A percentile compares a stretch with the other conserved stretches of the same genome.
Conservation (phyloP, 129 eudicot genomes). For the Chrysanthemum makinoi region DNA sequence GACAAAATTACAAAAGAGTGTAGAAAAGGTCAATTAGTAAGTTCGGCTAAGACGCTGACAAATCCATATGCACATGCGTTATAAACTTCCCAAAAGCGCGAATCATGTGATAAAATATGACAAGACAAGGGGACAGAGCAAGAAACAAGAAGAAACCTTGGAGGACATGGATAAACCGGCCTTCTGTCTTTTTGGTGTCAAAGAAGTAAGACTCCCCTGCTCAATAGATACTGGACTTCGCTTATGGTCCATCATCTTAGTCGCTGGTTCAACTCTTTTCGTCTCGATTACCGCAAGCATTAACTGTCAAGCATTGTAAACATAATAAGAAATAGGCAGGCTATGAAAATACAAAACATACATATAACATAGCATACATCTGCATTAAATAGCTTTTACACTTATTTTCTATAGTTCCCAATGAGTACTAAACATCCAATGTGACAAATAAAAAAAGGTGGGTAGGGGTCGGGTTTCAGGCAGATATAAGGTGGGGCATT, state of each 20-base stretch:
- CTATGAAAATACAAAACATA: not conserved
- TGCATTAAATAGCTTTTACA: not conserved
- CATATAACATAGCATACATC: too few species aligned
- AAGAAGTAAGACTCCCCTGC: slow-evolving; percentile 54
- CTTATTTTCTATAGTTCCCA: not conserved
- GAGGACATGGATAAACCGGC: slow-evolving; percentile 65
- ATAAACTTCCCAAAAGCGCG: not conserved
- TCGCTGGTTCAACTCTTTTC: slow-evolving; percentile 8
- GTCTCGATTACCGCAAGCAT: slow-evolving; percentile 20
- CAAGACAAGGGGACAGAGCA: not conserved
- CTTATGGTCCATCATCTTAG: slow-evolving; percentile 75
- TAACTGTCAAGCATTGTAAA: slow-evolving; percentile 8
- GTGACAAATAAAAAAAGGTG: not conserved
- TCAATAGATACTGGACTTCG: slow-evolving; percentile 64
- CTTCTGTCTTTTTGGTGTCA: slow-evolving; percentile 65
- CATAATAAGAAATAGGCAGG: not conserved
- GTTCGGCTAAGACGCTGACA: not conserved
- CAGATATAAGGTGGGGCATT: not conserved
- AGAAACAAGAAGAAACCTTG: slow-evolving; percentile 45
- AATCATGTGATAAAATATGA: not conserved
- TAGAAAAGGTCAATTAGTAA: not conserved
- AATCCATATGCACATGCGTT: not conserved
- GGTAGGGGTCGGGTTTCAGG: not conserved
- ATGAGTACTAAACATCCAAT: not conserved
- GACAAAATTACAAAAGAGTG: too few species aligned